Base-by-base conservation (phyloP, 257 asterid genomes). In the Orobanche coerulescens region DNA sequence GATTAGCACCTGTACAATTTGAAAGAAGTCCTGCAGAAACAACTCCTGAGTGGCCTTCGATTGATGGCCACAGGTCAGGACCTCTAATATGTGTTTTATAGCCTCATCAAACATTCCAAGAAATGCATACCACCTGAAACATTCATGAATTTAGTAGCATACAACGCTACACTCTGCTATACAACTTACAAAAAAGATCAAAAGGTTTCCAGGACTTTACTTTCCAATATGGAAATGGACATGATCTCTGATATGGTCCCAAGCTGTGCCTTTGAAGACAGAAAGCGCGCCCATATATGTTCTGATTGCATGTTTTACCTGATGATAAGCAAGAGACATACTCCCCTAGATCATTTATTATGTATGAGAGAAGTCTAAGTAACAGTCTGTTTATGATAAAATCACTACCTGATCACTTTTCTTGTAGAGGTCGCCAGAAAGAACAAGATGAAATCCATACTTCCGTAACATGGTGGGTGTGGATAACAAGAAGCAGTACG, bases 391-490 rank as follows among this genome's bases (percentile, higher is more conserved):
- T 20, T 37, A n/a, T n/a, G 23, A 57, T 37, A 69, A 64, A 67
- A 69, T 42, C 64, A 66, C 60, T 73, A 92, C 99, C 96, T 93
- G 99, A 76, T 84, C 95, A 76, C 94, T 86, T 85, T 84, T 84
- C 82, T 80, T 81, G 84, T 93, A 93, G 73, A 89, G 87, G 73
- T 89, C 96, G 16, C 99, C 99, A 47, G 99, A 83, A 73, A 93
- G 94, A 77, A 93, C 84, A 56, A 93, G 97, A 86, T 93, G 97
- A 77, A 93, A 93, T 61, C 99, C 99, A 78, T 86, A 89, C 75
- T 93, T 93, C 70, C 95, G 84, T 49, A 86, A 58, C 90, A 86
- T 73, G 69, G 89, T 76, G 42, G 97, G 96, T 50, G 79, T 68
- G 42, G 96, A 82, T 64, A 84, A 75, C 91, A 93, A 76, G 84